phyloP scores from a whole-genome alignment of 257 asterid genomes.

The Penstemon eatonii region DNA sequence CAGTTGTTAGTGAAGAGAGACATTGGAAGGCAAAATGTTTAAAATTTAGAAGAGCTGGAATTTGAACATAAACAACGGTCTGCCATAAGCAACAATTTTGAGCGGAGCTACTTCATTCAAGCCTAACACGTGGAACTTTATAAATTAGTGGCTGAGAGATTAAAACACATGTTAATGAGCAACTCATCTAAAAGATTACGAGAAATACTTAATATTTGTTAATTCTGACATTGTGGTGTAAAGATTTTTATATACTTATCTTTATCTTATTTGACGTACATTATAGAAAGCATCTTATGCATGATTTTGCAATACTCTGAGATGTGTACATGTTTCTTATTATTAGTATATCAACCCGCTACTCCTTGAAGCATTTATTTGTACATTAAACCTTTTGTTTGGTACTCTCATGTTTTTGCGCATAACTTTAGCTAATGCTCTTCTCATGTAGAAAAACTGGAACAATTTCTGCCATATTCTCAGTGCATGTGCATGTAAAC shows the following conservation, averaged over 20 bases:
- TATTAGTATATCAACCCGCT: neutral
- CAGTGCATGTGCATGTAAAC: neutral
- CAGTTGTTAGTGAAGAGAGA: too few relatives aligned
- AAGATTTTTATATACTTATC: neutral
- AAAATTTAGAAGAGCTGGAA: too few relatives aligned
- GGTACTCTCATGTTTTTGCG: neutral
- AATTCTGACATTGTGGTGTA: neutral
- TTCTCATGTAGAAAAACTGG: neutral
- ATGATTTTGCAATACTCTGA: neutral
- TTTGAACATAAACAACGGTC: too few relatives aligned
- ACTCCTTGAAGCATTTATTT: neutral
- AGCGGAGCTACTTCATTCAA: too few relatives aligned
- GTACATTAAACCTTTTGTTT: neutral
- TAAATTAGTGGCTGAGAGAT: neutral
- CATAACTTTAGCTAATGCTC: neutral
- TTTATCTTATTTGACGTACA: neutral
- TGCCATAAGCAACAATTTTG: too few relatives aligned
- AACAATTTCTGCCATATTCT: neutral
- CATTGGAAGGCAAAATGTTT: too few relatives aligned
- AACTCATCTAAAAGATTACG: neutral
- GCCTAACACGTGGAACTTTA: too few relatives aligned
- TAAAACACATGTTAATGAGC: neutral
- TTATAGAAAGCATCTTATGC: neutral
- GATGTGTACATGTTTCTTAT: neutral
- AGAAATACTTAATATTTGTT: neutral